These are phyloP conservation scores for Penicillium sp. DNA, from an alignment of 2,329 filamentous ascomycete species.

Conservation along the genomic window DNA sequence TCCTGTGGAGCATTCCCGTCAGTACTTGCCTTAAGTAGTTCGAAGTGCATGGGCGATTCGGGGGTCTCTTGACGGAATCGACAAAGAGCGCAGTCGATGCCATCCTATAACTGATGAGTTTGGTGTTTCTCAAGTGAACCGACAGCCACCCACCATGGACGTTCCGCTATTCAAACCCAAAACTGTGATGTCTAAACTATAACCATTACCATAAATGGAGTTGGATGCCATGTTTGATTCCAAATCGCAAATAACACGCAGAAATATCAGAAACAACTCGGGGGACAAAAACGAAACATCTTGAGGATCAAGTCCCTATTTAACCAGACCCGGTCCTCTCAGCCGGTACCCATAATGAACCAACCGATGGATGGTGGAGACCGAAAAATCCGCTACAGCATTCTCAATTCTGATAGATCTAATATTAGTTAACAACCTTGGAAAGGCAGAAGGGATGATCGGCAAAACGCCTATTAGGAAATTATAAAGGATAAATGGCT, in stretches of 20 bases:
- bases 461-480: slow-evolving; percentile 20
- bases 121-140: neutral
- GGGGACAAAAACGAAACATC: neutral
- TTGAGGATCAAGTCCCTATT: slow-evolving; percentile 1
- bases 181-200: slow-evolving; percentile 52
- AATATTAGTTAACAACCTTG: neutral
- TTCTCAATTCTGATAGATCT: neutral
- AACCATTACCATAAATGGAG: slow-evolving; percentile 17
- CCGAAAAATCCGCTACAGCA: neutral
- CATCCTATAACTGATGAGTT: slow-evolving; percentile 37
- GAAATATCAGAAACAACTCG: neutral
- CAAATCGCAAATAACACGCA: neutral
- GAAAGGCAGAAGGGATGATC: slow-evolving; percentile 11
- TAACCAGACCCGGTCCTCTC: neutral
- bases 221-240: slow-evolving; percentile 15
- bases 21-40: slow-evolving; percentile 46
- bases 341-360: neutral
- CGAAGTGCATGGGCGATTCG: slow-evolving; percentile 55
- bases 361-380: slow-evolving; percentile 8
- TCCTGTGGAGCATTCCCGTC: neutral
- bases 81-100: slow-evolving; percentile 60
- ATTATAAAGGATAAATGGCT: slow-evolving; percentile 15
- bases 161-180: slow-evolving; percentile 57
- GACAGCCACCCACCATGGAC: slow-evolving; percentile 43
- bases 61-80: slow-evolving; percentile 56